Evolutionary conservation across 148 eudicot species (phyloP), one percentile per base, ranked within the genome.

Genomic region (Persicaria tinctoria): DNA sequence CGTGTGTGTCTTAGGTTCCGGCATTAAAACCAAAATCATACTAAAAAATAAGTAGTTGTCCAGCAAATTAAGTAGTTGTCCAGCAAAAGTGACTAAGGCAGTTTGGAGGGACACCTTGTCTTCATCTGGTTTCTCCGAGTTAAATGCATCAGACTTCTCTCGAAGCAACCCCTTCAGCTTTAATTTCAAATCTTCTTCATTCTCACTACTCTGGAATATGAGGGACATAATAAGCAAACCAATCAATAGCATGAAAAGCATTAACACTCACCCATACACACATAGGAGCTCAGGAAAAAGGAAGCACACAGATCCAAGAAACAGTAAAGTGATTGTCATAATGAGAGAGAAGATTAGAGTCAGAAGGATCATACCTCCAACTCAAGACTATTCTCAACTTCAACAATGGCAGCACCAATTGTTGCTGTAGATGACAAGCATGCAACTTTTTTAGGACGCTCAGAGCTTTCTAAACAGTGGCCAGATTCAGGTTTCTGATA

Each of bases 371-470:
- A 71, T 71, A 46, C 99, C 6, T 95, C 94, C 11, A 41, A 75
- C 75, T 89, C 97, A 78, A 95, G 91, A 83, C 76, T 80, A 73
- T 78, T 81, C 80, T 95, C 99, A 72, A 89, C 97, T 85, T 86
- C 89, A 80, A 90, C 97, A 76, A 95, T 89, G 73, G 99, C 97
- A 79, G 97, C 97, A 74, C 97, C 97, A 70, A 90, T 77, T 41
- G 89, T 85, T 69, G 91, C 89, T 60, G 89, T 82, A 76, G 90
- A 82, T 72, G 89, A 82, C 53, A 76, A 44, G 50, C 91, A 89
- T 73, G 90, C 84, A 72, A 76, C 83, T 80, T 92, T 95, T 66
- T 41, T 51, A 70, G 87, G 82, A 74, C 84, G 86, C 17, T 13
- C 4, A 60, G 79, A 12, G 16, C 4, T 16, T 20, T 16, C n/a